A percentile compares a stretch with the other conserved stretches of the same genome.
Conservation (phyloP, 768 basidiomycete species). For the Lactarius psammicola region DNA sequence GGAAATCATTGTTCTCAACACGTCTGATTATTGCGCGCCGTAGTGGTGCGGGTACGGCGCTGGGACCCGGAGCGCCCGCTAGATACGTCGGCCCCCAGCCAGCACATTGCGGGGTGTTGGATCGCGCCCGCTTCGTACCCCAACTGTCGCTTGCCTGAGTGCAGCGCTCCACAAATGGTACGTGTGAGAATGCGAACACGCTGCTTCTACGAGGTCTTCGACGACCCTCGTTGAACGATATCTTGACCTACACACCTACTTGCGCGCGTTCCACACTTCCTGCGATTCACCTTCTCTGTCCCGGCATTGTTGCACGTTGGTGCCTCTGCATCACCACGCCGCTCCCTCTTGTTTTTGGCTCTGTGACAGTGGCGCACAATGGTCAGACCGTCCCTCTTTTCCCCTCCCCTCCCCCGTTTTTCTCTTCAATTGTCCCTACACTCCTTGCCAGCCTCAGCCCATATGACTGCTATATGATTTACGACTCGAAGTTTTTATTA, state of each 20-base stretch:
- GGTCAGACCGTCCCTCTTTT: background rate
- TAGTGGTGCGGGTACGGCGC: slow-evolving; percentile 17
- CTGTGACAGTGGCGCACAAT: background rate
- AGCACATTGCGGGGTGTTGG: background rate
- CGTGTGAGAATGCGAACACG: background rate
- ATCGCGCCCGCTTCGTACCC: background rate
- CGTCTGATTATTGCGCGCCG: slow-evolving; percentile 2
- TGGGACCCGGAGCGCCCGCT: slow-evolving; percentile 8
- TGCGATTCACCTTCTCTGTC: slow-evolving; percentile 6
- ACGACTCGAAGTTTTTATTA: background rate
- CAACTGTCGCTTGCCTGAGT: background rate
- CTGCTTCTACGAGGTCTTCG: background rate
- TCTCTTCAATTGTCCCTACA: background rate
- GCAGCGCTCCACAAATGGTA: background rate
- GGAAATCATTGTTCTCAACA: slow-evolving; percentile 5
- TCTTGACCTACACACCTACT: background rate
- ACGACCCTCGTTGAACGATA: background rate
- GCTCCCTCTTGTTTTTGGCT: slow-evolving; percentile 1
- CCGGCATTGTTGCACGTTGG: slow-evolving; percentile 1
- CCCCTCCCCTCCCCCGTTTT: background rate
- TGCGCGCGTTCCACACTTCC: background rate
- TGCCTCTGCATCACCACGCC: slow-evolving; percentile 2
- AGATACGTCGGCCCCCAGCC: background rate
- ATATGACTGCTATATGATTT: background rate
- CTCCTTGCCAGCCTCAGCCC: background rate